Conservation (phyloP, 345 rosid genomes). For the Arabis hirsuta region DNA sequence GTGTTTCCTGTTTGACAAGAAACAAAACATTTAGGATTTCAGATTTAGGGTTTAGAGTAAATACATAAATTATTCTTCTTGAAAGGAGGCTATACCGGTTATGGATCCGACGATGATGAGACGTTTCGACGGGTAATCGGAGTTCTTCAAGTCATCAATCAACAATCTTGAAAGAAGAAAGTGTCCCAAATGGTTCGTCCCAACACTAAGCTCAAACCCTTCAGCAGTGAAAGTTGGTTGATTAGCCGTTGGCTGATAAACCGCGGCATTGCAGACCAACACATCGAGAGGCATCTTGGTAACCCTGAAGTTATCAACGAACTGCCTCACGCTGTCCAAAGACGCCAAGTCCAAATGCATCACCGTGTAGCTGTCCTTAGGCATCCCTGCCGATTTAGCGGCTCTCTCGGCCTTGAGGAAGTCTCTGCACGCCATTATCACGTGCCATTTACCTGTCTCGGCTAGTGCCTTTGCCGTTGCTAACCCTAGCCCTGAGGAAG, state of each 20-base stretch:
- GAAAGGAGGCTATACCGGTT: conserved; percentile 59
- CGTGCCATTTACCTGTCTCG: conserved; percentile 86
- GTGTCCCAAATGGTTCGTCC: conserved; percentile 95
- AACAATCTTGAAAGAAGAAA: conserved; percentile 83
- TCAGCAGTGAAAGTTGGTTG: conserved; percentile 94
- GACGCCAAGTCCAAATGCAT: conserved; percentile 96
- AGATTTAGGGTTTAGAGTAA: background rate
- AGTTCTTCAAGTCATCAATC: conserved; percentile 79
- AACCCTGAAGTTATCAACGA: conserved; percentile 71
- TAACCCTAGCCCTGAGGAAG: conserved; percentile 84
- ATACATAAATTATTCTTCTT: background rate
- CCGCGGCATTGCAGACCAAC: conserved; percentile 95
- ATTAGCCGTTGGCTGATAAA: conserved; percentile 93
- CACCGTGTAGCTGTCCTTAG: conserved; percentile 80
- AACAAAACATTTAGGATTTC: background rate
- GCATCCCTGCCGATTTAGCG: conserved; percentile 54
- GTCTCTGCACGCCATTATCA: conserved; percentile 90
- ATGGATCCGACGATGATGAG: conserved; percentile 94
- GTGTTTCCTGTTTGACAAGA: conserved; percentile 67
- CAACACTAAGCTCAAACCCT: conserved; percentile 95
- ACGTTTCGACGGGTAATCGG: conserved; percentile 87
- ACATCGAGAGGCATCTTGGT: conserved; percentile 84
- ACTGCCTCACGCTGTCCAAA: conserved; percentile 89
- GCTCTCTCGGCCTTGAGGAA: conserved; percentile 45
- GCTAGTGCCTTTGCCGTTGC: conserved; percentile 88